phyloP scores from a whole-genome alignment of 768 basidiomycete genomes.

The Amanita pseudoporphyria region DNA sequence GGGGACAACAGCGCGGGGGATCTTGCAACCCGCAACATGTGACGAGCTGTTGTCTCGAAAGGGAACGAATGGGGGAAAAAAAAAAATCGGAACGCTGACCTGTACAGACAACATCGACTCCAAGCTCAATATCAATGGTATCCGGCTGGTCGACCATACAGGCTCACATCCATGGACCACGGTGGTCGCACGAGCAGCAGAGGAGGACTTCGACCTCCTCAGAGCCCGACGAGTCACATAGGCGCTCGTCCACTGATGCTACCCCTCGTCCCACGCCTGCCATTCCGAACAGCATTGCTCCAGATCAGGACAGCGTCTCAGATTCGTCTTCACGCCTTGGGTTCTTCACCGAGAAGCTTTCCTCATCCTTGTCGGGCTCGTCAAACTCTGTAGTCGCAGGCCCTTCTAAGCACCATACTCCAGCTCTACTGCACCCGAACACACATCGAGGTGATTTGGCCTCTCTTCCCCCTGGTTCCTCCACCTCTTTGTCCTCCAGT shows the following conservation, averaged over 20 bases:
- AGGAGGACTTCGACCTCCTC: conserved; percentile 19
- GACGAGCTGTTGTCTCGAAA: background rate
- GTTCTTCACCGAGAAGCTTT: conserved; percentile 34
- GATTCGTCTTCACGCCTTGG: conserved; percentile 19
- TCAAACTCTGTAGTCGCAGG: conserved; percentile 1
- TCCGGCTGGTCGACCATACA: conserved; percentile 7
- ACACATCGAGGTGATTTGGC: conserved; percentile 28
- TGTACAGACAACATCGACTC: background rate
- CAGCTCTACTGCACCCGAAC: conserved; percentile 19
- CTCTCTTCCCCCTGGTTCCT: conserved; percentile 21
- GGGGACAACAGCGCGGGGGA: background rate
- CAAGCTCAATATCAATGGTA: background rate
- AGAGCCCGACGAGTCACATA: conserved; percentile 24
- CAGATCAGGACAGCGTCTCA: background rate
- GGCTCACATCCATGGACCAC: conserved; percentile 19
- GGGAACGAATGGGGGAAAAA: background rate
- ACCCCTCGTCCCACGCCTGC: conserved; percentile 38
- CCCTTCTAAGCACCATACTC: conserved; percentile 24
- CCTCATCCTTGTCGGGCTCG: conserved; percentile 18
- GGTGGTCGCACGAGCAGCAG: conserved; percentile 31
- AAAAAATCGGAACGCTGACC: background rate
- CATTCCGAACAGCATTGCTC: conserved; percentile 19
- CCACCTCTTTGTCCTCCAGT: conserved; percentile 15
- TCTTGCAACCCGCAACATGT: background rate
- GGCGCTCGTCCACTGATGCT: conserved; percentile 39